phyloP scores from a whole-genome alignment of 139 green algal genomes.

The Tetraselmis chui region DNA sequence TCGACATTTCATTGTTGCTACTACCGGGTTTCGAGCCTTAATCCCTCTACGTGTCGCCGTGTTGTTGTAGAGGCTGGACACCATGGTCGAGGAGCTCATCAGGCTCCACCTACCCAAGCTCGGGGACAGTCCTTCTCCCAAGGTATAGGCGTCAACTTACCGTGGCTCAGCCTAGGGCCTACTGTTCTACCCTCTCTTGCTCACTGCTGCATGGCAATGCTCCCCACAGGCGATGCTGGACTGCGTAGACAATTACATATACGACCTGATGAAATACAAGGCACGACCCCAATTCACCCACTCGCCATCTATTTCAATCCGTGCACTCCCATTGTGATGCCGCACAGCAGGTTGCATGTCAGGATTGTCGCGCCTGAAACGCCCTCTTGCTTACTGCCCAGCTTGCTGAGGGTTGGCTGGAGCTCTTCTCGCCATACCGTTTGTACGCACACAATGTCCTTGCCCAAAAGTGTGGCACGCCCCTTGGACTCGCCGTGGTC shows the following conservation, averaged over 20 bases:
- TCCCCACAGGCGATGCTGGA: neutral
- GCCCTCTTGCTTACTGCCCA: too few relatives aligned
- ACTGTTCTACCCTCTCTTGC: too few relatives aligned
- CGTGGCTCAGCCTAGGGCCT: too few relatives aligned
- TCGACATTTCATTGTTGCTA: neutral
- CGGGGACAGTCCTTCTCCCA: neutral
- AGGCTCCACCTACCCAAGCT: neutral
- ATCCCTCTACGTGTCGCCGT: too few relatives aligned
- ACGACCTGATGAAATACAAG: conserved; percentile 9
- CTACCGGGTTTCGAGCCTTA: too few relatives aligned
- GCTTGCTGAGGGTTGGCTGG: neutral
- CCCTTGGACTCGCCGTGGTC: conserved; percentile 8
- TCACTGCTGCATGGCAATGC: too few relatives aligned
- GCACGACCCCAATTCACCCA: neutral
- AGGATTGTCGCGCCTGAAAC: too few relatives aligned
- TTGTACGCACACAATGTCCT: conserved; percentile 27
- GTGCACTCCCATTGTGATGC: too few relatives aligned
- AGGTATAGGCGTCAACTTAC: too few relatives aligned
- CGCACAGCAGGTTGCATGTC: too few relatives aligned
- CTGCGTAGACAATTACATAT: conserved; percentile 19
- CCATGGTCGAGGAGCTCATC: neutral
- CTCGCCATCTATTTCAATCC: too few relatives aligned
- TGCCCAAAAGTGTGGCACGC: conserved; percentile 17
- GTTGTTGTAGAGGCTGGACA: neutral
- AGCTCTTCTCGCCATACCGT: conserved; percentile 11